Evolutionary conservation across 2,329 filamentous ascomycete genomes (phyloP), one percentile per base, ranked within the genome.

Genomic region (Neonectria faginata): DNA sequence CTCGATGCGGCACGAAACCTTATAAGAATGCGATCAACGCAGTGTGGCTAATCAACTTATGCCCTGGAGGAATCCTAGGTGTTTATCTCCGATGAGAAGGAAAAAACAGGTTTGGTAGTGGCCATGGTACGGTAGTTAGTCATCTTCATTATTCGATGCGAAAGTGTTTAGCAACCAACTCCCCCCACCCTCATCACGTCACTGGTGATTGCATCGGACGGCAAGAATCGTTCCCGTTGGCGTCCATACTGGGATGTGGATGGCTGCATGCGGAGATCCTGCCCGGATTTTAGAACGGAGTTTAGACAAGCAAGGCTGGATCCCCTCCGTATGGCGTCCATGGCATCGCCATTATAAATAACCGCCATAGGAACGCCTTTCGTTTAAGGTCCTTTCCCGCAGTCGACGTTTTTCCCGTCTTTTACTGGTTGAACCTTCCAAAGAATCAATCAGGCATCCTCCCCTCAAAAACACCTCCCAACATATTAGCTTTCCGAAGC

Each of bases 221-320:
- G 42, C 41, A 64, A 60, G 44, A 39, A 31, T 33, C 42, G 29
- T 31, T 20, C n/a, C 14, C 41, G 33, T 47, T 31, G n/a, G 25
- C 25, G 4, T 29, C 16, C 12, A 5, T 14, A 18, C n/a, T 36
- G 5, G n/a, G 53, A 31, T 16, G 29, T 44, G 27, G 31, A 52
- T 20, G 48, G 57, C 39, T 44, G 44, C 33, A 55, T 31, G 14
- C 18, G 39, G 25, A 18, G 14, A n/a, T 47, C 33, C 33, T 36
- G 41, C 12, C 22, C 61, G 58, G 64, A 27, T 20, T 66, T 62
- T 61, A 22, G 33, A 16, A 50, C 66, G 66, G 66, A 66, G 60
- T 61, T 65, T 64, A 59, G 52, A 39, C 29, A 56, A 64, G 47
- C 51, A 12, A 48, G 8, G 20, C 10, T 39, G 18, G 3, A 31